A percentile compares a stretch with the other conserved stretches of the same genome.
Evolutionary conservation across 1,139 yeast species (phyloP).

Genomic region (Debaryomyces robertsiae): DNA sequence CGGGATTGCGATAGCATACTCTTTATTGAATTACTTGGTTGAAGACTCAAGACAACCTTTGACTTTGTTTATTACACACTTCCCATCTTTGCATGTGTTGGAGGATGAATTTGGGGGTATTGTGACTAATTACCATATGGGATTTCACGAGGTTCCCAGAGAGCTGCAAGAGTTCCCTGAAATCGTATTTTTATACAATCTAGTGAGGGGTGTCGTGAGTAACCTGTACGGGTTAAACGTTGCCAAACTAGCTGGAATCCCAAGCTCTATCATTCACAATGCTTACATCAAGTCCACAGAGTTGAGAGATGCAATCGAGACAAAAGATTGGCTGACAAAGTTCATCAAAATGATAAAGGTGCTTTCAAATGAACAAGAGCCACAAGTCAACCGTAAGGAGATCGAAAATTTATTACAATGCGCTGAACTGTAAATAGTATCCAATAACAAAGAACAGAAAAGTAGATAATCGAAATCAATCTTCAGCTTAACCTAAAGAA

Average conservation of each 20-base stretch:
- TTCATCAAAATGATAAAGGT: slow-evolving; percentile 10
- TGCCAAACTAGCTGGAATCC: slow-evolving; percentile 70
- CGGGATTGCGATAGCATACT: slow-evolving; percentile 84
- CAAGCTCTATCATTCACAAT: slow-evolving; percentile 46
- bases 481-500: slow-evolving; percentile 24
- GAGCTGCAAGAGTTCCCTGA: slow-evolving; percentile 39
- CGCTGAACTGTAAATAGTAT: slow-evolving; percentile 9
- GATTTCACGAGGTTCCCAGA: slow-evolving; percentile 53
- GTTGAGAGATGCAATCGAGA: slow-evolving; percentile 37
- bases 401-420: slow-evolving; percentile 13
- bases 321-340: slow-evolving; percentile 10
- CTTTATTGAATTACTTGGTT: slow-evolving; percentile 68
- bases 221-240: slow-evolving; percentile 80
- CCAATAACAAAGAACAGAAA: not conserved
- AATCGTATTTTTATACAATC: slow-evolving; percentile 61
- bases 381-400: slow-evolving; percentile 11
- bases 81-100: slow-evolving; percentile 66
- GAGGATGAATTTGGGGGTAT: slow-evolving; percentile 39
- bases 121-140: slow-evolving; percentile 75
- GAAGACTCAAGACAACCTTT: slow-evolving; percentile 50
- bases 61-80: slow-evolving; percentile 84
- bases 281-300: slow-evolving; percentile 53
- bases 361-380: slow-evolving; percentile 3
- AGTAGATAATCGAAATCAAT: not conserved
- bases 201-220: slow-evolving; percentile 59